Evolutionary conservation across 2,329 filamentous ascomycete species (phyloP).

Genomic region (Ambrosiella beaveri): DNA sequence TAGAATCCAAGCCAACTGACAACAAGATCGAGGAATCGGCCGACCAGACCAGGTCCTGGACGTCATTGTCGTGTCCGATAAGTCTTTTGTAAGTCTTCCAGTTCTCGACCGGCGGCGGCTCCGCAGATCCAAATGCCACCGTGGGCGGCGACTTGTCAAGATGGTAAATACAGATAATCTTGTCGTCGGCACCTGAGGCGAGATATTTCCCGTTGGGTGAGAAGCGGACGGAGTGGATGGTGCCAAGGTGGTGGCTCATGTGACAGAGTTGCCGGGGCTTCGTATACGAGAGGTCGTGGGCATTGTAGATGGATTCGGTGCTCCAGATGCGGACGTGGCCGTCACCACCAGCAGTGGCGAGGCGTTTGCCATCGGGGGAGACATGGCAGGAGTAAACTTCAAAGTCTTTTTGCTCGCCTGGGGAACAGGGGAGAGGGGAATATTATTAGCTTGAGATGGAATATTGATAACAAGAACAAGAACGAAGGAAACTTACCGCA

Average conservation of each 20-base stretch:
- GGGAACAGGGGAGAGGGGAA: not conserved
- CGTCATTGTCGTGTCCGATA: conserved; percentile 95
- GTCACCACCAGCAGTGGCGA: conserved; percentile 92
- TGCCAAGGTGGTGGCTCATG: conserved; percentile 96
- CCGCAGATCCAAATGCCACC: conserved; percentile 70
- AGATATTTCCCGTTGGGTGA: conserved; percentile 89
- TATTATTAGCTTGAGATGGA: not conserved
- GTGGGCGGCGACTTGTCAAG: conserved; percentile 68
- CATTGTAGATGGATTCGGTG: conserved; percentile 77
- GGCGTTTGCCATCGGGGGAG: conserved; percentile 77
- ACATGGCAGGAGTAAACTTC: conserved; percentile 98
- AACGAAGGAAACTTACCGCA: conserved; percentile 32
- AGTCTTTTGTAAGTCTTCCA: conserved; percentile 91
- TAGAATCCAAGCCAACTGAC: conserved; percentile 90
- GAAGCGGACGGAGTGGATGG: conserved; percentile 92
- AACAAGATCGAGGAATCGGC: conserved; percentile 89
- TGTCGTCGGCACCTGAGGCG: conserved; percentile 93
- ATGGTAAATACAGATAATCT: conserved; percentile 94
- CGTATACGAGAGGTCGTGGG: conserved; percentile 50
- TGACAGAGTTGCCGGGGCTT: conserved; percentile 88
- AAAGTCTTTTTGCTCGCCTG: conserved; percentile 83
- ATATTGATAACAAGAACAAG: no score
- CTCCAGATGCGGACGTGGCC: conserved; percentile 97
- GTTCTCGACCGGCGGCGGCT: conserved; percentile 85
- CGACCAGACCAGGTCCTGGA: conserved; percentile 95